Percentiles rank a stretch among this genome's conserved stretches.
Evolutionary conservation across 1,284 basidiomycete genomes (phyloP).

Genomic region (Schizophyllum commune): DNA sequence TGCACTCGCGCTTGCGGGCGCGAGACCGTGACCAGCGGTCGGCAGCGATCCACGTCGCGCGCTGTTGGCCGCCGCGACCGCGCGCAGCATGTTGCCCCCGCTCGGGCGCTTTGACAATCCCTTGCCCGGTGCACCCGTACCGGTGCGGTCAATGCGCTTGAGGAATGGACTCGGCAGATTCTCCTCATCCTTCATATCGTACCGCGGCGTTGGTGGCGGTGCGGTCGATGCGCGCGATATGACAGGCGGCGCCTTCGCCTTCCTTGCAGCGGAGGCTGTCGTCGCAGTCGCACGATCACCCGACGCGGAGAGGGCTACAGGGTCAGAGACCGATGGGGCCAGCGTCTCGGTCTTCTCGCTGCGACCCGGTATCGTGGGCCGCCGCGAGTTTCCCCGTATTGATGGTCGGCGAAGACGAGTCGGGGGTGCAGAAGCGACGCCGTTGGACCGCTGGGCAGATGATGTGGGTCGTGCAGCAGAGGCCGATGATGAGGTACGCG

Average conservation of each 20-base stretch:
- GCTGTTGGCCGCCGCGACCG: slow-evolving; percentile 55
- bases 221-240: slow-evolving; percentile 13
- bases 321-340: slow-evolving; percentile 14
- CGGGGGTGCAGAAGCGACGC: slow-evolving; percentile 18
- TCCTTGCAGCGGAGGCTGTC: slow-evolving; percentile 9
- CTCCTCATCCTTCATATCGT: slow-evolving; percentile 70
- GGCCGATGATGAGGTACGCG: slow-evolving; percentile 12
- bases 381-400: slow-evolving; percentile 23
- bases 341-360: not conserved
- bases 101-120: slow-evolving; percentile 31
- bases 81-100: slow-evolving; percentile 45
- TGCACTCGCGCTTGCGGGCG: not conserved
- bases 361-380: slow-evolving; percentile 11
- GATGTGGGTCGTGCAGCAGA: not conserved
- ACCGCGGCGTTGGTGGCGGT: slow-evolving; percentile 30
- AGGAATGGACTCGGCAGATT: slow-evolving; percentile 81
- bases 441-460: not conserved
- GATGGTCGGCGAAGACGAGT: slow-evolving; percentile 37
- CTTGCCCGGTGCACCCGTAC: slow-evolving; percentile 1
- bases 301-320: slow-evolving; percentile 16
- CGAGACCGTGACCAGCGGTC: not conserved
- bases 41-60: slow-evolving; percentile 1
- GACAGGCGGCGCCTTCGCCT: slow-evolving; percentile 25
- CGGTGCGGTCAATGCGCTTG: slow-evolving; percentile 42
- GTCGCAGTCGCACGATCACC: slow-evolving; percentile 13